Evolutionary conservation across 331 rosid genomes (phyloP).

Genomic region (Rosa hybrid): DNA sequence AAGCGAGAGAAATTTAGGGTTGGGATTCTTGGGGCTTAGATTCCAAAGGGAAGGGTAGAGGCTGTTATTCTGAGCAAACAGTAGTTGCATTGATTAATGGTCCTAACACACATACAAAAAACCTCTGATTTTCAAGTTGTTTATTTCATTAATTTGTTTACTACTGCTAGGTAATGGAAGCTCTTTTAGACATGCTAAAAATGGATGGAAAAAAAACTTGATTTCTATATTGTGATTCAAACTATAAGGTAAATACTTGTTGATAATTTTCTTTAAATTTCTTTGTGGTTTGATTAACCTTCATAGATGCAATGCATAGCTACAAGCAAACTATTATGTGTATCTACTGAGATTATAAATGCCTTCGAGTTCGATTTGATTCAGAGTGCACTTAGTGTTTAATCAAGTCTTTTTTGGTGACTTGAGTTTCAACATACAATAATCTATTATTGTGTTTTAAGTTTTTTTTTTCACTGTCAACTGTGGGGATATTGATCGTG

Average conservation of each 20-base stretch:
- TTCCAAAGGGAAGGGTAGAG: too few species aligned
- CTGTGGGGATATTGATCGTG: constrained; percentile 76
- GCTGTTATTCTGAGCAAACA: too few species aligned
- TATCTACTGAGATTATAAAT: background rate
- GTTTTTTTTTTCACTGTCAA: constrained; percentile 21
- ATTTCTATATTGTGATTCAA: constrained; percentile 59
- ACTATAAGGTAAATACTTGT: constrained; percentile 61
- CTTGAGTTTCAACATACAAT: background rate
- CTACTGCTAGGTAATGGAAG: constrained; percentile 62
- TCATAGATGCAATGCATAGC: constrained; percentile 7
- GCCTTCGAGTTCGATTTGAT: background rate
- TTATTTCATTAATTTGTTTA: background rate
- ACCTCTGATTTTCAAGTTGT: background rate
- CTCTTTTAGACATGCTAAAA: constrained; percentile 66
- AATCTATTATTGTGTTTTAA: background rate
- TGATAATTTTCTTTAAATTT: constrained; percentile 15
- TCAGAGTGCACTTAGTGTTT: background rate
- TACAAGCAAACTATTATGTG: background rate
- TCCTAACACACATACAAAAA: background rate
- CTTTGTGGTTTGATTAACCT: background rate
- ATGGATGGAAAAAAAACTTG: constrained; percentile 66
- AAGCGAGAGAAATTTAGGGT: too few species aligned
- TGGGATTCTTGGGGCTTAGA: too few species aligned
- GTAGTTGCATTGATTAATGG: background rate
- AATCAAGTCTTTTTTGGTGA: background rate